Evolutionary conservation across 345 rosid genomes (phyloP).

Genomic region (Draba incana): DNA sequence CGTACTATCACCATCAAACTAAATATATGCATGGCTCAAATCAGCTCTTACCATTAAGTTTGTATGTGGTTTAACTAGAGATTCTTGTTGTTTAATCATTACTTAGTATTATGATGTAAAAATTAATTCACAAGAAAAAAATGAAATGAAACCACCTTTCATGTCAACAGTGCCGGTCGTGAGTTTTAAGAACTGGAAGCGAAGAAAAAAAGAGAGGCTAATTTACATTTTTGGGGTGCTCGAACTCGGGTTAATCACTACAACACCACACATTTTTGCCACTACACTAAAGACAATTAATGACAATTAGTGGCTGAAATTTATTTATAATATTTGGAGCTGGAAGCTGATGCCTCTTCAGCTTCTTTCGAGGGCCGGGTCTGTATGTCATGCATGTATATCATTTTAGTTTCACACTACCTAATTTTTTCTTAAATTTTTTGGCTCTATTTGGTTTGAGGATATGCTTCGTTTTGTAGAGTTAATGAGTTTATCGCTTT

Average conservation of each 20-base stretch:
- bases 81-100: neutral
- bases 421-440: neutral
- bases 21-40: constrained; percentile 11
- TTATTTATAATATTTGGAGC: no score
- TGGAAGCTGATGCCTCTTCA: no score
- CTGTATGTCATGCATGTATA: neutral
- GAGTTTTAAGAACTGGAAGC: no score
- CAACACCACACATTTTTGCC: no score
- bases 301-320: no score
- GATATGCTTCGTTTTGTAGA: neutral
- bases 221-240: no score
- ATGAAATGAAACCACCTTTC: constrained; percentile 13
- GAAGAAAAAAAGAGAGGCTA: no score
- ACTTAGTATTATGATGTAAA: constrained; percentile 28
- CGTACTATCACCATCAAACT: constrained; percentile 25
- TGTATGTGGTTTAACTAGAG: constrained; percentile 22
- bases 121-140: neutral
- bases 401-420: constrained; percentile 7
- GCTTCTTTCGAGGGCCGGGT: no score
- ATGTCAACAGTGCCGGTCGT: no score
- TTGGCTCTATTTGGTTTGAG: neutral
- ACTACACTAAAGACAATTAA: no score
- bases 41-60: constrained; percentile 9
- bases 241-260: no score
- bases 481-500: neutral